These are phyloP conservation scores for Balamuthia mandrillaris DNA, from an alignment of 208 protist genomes.

Conservation along the genomic window DNA sequence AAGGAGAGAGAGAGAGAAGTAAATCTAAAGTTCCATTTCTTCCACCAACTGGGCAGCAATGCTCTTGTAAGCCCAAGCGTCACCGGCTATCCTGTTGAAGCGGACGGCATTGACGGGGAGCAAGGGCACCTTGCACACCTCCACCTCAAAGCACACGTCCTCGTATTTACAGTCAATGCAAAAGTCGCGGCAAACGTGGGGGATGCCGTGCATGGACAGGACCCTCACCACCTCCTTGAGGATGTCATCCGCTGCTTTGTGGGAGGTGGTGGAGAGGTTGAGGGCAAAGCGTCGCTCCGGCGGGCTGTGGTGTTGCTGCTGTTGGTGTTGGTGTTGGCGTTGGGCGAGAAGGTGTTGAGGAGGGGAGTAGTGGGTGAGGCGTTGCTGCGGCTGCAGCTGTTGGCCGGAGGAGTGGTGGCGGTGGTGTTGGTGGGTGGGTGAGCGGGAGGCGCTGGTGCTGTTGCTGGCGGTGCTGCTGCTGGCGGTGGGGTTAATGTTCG, in stretches of 20 bases:
- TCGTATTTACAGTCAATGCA: constrained; percentile 38
- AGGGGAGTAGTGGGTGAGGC: too few species aligned
- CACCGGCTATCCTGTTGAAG: constrained; percentile 63
- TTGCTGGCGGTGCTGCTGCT: too few species aligned
- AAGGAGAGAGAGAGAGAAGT: not conserved
- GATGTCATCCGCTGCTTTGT: constrained; percentile 46
- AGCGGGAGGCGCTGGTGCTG: too few species aligned
- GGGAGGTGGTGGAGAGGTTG: constrained; percentile 60
- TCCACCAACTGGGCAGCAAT: not conserved
- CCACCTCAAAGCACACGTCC: constrained; percentile 43
- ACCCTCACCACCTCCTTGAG: constrained; percentile 50
- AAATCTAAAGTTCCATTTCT: constrained; percentile 17
- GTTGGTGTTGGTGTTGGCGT: too few species aligned
- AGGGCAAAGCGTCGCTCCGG: constrained; percentile 58
- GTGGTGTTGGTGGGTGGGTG: too few species aligned
- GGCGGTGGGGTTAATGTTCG: too few species aligned
- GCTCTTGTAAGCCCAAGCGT: constrained; percentile 58
- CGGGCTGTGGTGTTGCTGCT: constrained; percentile 13
- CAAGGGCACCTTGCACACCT: constrained; percentile 63
- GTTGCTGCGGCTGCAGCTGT: too few species aligned
- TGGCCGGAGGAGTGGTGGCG: too few species aligned
- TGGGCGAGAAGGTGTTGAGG: too few species aligned
- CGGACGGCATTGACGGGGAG: constrained; percentile 58
- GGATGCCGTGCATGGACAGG: constrained; percentile 2
- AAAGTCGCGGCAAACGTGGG: constrained; percentile 29